Conservation (phyloP, 73 alveolate genomes). For the Uronychia setigera region DNA sequence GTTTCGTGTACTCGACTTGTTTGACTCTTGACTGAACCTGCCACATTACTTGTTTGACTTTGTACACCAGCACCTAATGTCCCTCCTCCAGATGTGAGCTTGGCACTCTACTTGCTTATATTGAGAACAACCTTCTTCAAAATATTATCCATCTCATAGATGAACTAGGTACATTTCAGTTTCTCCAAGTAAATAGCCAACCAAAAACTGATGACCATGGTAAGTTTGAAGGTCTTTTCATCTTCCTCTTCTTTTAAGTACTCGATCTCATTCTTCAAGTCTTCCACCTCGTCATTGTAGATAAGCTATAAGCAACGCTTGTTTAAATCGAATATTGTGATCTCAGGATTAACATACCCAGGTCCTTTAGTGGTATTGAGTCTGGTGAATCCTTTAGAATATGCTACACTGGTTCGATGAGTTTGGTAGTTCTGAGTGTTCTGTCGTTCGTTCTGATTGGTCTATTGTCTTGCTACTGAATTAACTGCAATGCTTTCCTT, state of each 20-base stretch:
- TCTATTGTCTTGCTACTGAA: no score
- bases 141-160: slow-evolving; percentile 33
- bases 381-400: neutral
- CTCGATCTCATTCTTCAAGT: slow-evolving; percentile 11
- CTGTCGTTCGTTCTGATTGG: no score
- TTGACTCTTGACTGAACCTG: neutral
- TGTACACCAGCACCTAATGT: slow-evolving; percentile 2
- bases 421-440: no score
- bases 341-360: neutral
- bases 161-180: slow-evolving; percentile 25
- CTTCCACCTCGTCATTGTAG: slow-evolving; percentile 46
- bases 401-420: neutral
- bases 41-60: slow-evolving; percentile 7
- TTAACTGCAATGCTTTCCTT: no score
- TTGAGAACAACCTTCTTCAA: slow-evolving; percentile 24
- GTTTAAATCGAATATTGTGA: slow-evolving; percentile 25
- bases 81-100: neutral
- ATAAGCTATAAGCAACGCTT: slow-evolving; percentile 25
- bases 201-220: slow-evolving; percentile 37
- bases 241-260: slow-evolving; percentile 17
- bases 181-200: slow-evolving; percentile 28
- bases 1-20: neutral
- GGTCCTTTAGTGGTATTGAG: neutral
- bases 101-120: slow-evolving; percentile 16
- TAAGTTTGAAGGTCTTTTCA: slow-evolving; percentile 11